Conservation (phyloP, 768 basidiomycete species). For the Fomitopsis serialis region DNA sequence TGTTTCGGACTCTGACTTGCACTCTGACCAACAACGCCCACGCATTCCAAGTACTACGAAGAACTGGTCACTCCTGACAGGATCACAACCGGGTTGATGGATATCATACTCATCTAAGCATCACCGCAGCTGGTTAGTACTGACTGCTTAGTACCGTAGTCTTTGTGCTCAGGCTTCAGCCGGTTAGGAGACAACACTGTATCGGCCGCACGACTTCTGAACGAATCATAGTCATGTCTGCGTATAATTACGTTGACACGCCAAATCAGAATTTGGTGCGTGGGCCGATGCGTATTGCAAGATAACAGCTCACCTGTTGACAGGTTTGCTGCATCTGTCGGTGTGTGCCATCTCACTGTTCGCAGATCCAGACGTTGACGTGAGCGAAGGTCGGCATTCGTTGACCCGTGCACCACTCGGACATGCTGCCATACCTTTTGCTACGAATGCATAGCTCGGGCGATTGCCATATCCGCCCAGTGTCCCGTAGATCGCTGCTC, state of each 20-base stretch:
- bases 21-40: background rate
- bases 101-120: too few relatives aligned
- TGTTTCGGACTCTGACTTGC: background rate
- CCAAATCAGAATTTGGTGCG: constrained; percentile 67
- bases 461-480: constrained; percentile 59
- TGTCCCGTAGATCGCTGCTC: constrained; percentile 84
- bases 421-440: constrained; percentile 88
- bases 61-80: too few relatives aligned
- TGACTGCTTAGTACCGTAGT: too few relatives aligned
- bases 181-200: too few relatives aligned
- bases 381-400: constrained; percentile 49
- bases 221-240: constrained; percentile 12
- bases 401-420: constrained; percentile 66
- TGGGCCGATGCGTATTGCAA: background rate
- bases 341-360: constrained; percentile 27
- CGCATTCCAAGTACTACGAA: too few relatives aligned
- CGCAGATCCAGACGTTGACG: constrained; percentile 27
- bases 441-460: constrained; percentile 68
- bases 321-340: constrained; percentile 79
- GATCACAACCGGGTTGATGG: too few relatives aligned
- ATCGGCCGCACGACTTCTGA: background rate
- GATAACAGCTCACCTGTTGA: constrained; percentile 3
- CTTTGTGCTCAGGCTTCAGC: too few relatives aligned
- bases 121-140: too few relatives aligned
- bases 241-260: constrained; percentile 53